Evolutionary conservation across 2,329 filamentous ascomycete species (phyloP), one percentile per base, ranked within the genome.

Genomic region (Simplicillium aogashimaense): DNA sequence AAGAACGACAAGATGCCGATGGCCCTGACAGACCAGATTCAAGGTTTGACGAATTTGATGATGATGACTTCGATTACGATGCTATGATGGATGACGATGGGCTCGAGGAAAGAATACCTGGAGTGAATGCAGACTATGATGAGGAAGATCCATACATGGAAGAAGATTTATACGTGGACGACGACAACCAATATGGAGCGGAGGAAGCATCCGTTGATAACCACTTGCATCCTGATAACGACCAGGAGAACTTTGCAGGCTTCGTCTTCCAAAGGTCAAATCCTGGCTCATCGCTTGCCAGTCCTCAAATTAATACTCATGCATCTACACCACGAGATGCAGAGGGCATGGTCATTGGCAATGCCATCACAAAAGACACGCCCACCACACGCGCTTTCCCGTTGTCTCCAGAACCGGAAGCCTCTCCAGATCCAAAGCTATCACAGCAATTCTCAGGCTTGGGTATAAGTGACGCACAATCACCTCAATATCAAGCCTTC

Each of bases 51-150:
- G 77, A 81, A 38, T 77, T 76, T 49, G 74, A 81, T 47, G 77
- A 77, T 25, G 75, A 78, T 47, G 57, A 52, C 7, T 74, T 76
- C 47, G 74, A 78, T 52, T 78, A 78, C 47, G 74, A 80, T 41
- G 73, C 71, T 11, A 77, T 78, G 67, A 74, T 79, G 63, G 75
- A 80, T 20, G 77, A 81, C 38, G 79, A 76, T 47, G 78, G 72
- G 0, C 61, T 78, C 3, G 81, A 85, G 47, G 81, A 85, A 54
- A 66, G 66, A n/a, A 83, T 83, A 20, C 79, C 79, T 0, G 74
- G 72, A 3, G 59, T 70, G n/a, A 63, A 76, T 52, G 65, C 61
- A 4, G 69, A 73, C 43, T 60, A 60, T 20, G 60, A 66, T 9
- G 20, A 25, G 20, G 63, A 69, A 15, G 62, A 47, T 20, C 35